These are phyloP conservation scores for Phialemonium atrogriseum DNA, from an alignment of 2,329 filamentous ascomycete species.

Conservation along the genomic window DNA sequence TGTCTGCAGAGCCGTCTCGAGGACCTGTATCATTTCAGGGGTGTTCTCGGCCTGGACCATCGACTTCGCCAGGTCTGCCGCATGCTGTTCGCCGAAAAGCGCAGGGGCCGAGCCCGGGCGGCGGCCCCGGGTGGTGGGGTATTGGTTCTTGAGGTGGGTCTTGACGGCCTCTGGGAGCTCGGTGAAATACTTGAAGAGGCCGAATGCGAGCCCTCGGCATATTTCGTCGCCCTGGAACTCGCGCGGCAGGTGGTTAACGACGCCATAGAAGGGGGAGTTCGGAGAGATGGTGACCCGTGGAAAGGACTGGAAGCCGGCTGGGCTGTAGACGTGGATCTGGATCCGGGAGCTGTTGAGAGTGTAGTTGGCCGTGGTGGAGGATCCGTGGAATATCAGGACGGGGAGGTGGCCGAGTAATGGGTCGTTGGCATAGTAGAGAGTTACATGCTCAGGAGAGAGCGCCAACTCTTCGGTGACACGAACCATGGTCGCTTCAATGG, in stretches of 20 bases:
- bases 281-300: constrained; percentile 88
- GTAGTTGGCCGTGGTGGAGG: constrained; percentile 81
- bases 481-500: constrained; percentile 60
- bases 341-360: constrained; percentile 86
- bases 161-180: constrained; percentile 76
- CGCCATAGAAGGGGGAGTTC: constrained; percentile 82
- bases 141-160: constrained; percentile 54
- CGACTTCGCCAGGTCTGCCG: constrained; percentile 76
- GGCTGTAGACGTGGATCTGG: constrained; percentile 85
- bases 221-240: constrained; percentile 95
- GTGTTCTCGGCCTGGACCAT: constrained; percentile 79
- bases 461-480: constrained; percentile 70
- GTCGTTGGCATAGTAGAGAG: constrained; percentile 84
- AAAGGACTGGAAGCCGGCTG: constrained; percentile 83
- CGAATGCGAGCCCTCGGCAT: constrained; percentile 84
- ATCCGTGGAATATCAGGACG: constrained; percentile 84
- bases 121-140: constrained; percentile 43
- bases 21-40: constrained; percentile 60
- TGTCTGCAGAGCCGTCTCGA: constrained; percentile 70
- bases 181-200: constrained; percentile 86
- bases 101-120: constrained; percentile 56
- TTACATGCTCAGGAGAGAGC: constrained; percentile 72
- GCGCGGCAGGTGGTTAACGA: constrained; percentile 81
- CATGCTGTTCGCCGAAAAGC: constrained; percentile 86
- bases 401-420: constrained; percentile 72